Percentiles rank a stretch among this genome's conserved stretches.
phyloP scores from a whole-genome alignment of 2,329 filamentous ascomycete species.

The Hypoxylon sp. region DNA sequence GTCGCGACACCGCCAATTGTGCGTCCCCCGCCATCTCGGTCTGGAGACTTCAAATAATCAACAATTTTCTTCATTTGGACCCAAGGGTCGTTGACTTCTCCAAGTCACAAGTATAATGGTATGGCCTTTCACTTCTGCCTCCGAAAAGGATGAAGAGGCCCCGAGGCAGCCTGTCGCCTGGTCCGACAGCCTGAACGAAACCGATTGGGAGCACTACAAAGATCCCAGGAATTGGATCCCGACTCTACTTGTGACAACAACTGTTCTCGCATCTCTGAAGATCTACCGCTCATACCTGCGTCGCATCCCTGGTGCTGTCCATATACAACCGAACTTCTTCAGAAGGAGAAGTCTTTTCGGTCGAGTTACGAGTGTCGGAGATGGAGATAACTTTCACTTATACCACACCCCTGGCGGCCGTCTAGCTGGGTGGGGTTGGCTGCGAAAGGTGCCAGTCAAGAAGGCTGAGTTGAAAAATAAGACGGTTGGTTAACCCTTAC shows the following conservation, averaged over 20 bases:
- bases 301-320: conserved; percentile 82
- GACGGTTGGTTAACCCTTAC: conserved; percentile 72
- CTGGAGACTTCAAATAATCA: conserved; percentile 26
- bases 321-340: conserved; percentile 83
- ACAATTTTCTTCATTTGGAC: conserved; percentile 29
- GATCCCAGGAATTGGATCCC: conserved; percentile 69
- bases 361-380: conserved; percentile 91
- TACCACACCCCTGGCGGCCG: conserved; percentile 96
- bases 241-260: conserved; percentile 68
- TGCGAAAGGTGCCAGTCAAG: conserved; percentile 79
- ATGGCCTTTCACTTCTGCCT: conserved; percentile 52
- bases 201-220: conserved; percentile 68
- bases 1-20: conserved; percentile 30
- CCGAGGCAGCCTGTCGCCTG: conserved; percentile 57
- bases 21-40: conserved; percentile 8
- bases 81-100: conserved; percentile 28
- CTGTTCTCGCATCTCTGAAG: conserved; percentile 67
- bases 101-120: conserved; percentile 50
- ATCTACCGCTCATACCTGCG: conserved; percentile 84
- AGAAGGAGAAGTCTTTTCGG: conserved; percentile 84
- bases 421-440: conserved; percentile 92
- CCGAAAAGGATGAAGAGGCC: conserved; percentile 49
- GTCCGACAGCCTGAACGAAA: conserved; percentile 62
- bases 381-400: conserved; percentile 95
- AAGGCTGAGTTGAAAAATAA: conserved; percentile 79